Percentiles rank a stretch among this genome's conserved stretches.
These are phyloP conservation scores for Metschnikowia similis DNA, from an alignment of 805 yeast species.

Conservation along the genomic window DNA sequence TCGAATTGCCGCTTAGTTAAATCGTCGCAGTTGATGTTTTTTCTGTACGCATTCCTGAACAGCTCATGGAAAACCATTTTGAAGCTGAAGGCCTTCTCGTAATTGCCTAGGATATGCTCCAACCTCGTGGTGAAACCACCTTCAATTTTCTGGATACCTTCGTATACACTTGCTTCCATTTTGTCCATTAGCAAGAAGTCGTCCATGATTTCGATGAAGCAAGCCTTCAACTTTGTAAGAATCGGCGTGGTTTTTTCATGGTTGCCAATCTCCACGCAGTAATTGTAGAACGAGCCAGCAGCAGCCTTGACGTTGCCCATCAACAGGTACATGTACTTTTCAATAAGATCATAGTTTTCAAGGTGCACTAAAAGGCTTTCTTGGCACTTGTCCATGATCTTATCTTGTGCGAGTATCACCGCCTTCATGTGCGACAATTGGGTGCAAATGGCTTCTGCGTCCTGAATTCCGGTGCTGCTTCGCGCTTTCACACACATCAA, in stretches of 20 bases:
- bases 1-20: not conserved
- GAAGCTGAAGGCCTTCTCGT: conserved; percentile 1
- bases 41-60: not conserved
- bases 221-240: not conserved
- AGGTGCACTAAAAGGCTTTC: not conserved
- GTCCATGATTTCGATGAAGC: not conserved
- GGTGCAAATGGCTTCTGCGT: conserved; percentile 1
- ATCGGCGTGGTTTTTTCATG: not conserved
- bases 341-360: not conserved
- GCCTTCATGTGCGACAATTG: not conserved
- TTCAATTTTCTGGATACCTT: not conserved
- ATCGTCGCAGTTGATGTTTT: not conserved
- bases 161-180: not conserved
- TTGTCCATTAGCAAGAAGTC: not conserved
- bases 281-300: not conserved
- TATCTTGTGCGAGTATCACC: not conserved
- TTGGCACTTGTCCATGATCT: not conserved
- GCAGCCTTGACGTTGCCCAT: not conserved
- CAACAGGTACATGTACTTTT: not conserved
- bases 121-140: not conserved
- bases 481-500: not conserved
- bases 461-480: not conserved
- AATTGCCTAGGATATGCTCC: not conserved
- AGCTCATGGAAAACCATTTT: conserved; percentile 1
- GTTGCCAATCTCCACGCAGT: conserved; percentile 1